phyloP scores from a whole-genome alignment of 345 rosid genomes.

The Dipteronia dyeriana region DNA sequence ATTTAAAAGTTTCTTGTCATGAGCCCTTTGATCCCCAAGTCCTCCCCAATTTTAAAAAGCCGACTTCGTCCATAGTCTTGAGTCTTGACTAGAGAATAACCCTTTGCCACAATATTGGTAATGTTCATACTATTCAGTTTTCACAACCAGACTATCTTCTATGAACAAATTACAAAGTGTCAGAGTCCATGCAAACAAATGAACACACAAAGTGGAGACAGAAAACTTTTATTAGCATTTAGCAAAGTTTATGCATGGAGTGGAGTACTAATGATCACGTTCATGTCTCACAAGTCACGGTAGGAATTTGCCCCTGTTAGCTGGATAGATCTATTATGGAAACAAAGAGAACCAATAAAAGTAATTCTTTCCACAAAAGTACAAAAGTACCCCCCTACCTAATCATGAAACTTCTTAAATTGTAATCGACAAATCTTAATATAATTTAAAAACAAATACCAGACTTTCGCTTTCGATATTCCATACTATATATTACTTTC shows the following conservation, averaged over 20 bases:
- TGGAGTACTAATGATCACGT: background rate
- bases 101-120: too few relatives aligned
- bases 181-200: too few relatives aligned
- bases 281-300: background rate
- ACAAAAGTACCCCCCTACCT: background rate
- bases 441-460: background rate
- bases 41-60: too few relatives aligned
- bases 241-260: background rate
- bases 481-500: background rate
- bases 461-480: background rate
- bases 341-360: slow-evolving; percentile 1
- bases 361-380: background rate
- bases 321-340: background rate
- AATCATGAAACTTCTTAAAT: background rate
- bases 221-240: background rate
- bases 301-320: background rate
- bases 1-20: too few relatives aligned
- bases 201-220: background rate
- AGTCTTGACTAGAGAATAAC: too few relatives aligned
- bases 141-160: too few relatives aligned
- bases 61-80: too few relatives aligned
- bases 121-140: too few relatives aligned
- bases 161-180: too few relatives aligned
- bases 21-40: too few relatives aligned
- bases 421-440: background rate